phyloP scores from a whole-genome alignment of 495 filamentous ascomycete genomes.

The Talaromyces adpressus region DNA sequence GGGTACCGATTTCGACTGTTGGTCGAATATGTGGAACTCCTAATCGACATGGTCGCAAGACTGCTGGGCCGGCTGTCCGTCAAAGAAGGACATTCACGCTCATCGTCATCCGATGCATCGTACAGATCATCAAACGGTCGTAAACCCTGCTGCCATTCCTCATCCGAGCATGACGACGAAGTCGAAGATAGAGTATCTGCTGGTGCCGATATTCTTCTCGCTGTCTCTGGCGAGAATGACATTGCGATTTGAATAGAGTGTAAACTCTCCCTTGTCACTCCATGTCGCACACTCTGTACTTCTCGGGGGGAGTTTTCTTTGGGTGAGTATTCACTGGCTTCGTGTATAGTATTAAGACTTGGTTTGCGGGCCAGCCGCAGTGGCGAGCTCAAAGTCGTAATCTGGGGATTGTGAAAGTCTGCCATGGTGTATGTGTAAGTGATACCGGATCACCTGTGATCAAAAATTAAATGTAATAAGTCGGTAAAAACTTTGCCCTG shows the following conservation, averaged over 20 bases:
- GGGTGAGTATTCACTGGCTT: conserved; percentile 32
- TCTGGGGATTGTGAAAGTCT: conserved; percentile 47
- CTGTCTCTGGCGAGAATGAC: conserved; percentile 5
- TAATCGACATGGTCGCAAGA: conserved; percentile 30
- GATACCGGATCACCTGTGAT: conserved; percentile 12
- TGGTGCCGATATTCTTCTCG: conserved; percentile 15
- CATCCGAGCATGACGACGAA: conserved; percentile 37
- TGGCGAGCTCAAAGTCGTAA: conserved; percentile 47
- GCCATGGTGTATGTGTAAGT: conserved; percentile 44
- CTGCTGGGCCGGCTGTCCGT: conserved; percentile 30
- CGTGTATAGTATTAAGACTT: conserved; percentile 81
- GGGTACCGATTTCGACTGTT: conserved; percentile 48
- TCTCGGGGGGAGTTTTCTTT: conserved; percentile 11
- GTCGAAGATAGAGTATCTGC: conserved; percentile 24
- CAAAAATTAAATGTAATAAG: conserved; percentile 13
- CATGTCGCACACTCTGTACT: conserved; percentile 6
- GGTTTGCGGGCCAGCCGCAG: conserved; percentile 65
- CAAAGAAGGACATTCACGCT: conserved; percentile 40
- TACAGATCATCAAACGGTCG: conserved; percentile 74
- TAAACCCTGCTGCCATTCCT: conserved; percentile 41
- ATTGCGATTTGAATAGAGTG: conserved; percentile 15
- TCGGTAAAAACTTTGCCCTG: conserved; percentile 12
- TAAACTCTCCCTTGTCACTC: conserved; percentile 16
- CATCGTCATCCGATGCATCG: conserved; percentile 71
- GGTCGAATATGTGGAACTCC: conserved; percentile 32